phyloP scores from a whole-genome alignment of 345 rosid genomes.

The Populus alba region DNA sequence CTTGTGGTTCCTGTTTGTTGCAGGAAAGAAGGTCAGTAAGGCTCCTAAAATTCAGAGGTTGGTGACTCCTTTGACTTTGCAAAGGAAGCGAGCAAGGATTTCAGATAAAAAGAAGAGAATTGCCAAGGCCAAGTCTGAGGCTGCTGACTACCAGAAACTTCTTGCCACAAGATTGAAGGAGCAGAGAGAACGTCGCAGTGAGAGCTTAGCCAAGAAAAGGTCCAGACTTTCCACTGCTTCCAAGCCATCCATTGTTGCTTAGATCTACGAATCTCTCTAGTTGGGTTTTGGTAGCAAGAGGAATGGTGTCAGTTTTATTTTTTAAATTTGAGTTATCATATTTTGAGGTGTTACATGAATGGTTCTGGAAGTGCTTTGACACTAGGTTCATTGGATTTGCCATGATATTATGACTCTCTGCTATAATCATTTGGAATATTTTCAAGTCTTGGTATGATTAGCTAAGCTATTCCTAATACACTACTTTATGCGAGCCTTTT shows the following conservation, averaged over 20 bases:
- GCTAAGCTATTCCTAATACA: too few species aligned
- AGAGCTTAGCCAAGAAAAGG: constrained; percentile 31
- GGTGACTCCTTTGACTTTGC: constrained; percentile 25
- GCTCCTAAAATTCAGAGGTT: constrained; percentile 33
- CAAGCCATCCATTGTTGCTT: constrained; percentile 24
- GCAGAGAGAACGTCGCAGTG: constrained; percentile 33
- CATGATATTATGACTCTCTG: neutral
- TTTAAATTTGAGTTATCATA: neutral
- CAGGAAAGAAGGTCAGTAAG: constrained; percentile 30
- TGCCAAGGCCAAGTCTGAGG: constrained; percentile 29
- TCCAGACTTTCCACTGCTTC: constrained; percentile 29
- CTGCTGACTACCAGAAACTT: constrained; percentile 28
- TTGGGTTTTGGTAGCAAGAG: constrained; percentile 12
- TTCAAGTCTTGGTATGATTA: neutral
- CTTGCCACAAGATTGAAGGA: constrained; percentile 32
- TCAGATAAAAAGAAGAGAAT: constrained; percentile 30
- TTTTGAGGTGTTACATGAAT: neutral
- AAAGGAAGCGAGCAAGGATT: constrained; percentile 29
- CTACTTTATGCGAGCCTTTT: too few species aligned
- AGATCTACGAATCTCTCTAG: neutral
- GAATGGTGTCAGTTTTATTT: neutral
- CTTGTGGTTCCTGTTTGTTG: neutral
- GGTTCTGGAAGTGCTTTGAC: neutral
- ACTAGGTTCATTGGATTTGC: neutral
- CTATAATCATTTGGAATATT: neutral